Evolutionary conservation across 2,329 filamentous ascomycete genomes (phyloP), one percentile per base, ranked within the genome.

Genomic region (Graphilbum ipis-grandicollis): DNA sequence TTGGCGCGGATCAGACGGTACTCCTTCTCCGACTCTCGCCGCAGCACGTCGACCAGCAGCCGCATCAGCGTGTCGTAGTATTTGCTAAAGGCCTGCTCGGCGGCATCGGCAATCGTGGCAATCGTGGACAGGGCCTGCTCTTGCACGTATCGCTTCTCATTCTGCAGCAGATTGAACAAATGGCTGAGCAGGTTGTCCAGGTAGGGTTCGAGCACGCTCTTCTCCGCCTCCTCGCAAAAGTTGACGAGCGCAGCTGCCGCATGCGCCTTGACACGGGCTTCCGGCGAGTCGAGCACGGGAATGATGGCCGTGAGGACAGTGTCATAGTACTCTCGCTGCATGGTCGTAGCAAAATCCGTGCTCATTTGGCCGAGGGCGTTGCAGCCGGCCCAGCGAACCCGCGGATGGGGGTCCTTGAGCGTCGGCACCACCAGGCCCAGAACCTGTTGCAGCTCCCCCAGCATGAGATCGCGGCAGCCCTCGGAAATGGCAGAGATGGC

Each of bases 351-450:
- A 56, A 98, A 98, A 53, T 98, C 90, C 23, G 90, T 98, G 62
- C 88, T 96, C 90, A 98, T 98, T 58, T 98, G 90, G 21, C 90
- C 90, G n/a, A 98, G 70, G 31, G 90, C 90, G 52, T 98, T 96
- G 64, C 90, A 98, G 25, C 86, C 90, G 36, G 90, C 90, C 77
- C 92, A 98, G 49, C 88, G 79, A 38, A 98, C 90, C 52, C 90
- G 82, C 30, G 90, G 82, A 52, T 98, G 90, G 29, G 80, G 71
- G 52, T 98, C 88, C 48, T 79, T 76, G 26, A 98, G 68, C 26
- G 88, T 81, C 14, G 90, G 90, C 35, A 94, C 75, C n/a, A 98
- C 88, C 39, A 98, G 68, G 45, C 93, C 84, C 34, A 98, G 68
- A 18, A 98, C 88, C 52, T 94, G 86, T 55, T 85, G 83, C 4